Percentiles rank a stretch among this genome's conserved stretches.
These are phyloP conservation scores for Ochetophila trinervis DNA, from an alignment of 306 rosid species.

Conservation along the genomic window DNA sequence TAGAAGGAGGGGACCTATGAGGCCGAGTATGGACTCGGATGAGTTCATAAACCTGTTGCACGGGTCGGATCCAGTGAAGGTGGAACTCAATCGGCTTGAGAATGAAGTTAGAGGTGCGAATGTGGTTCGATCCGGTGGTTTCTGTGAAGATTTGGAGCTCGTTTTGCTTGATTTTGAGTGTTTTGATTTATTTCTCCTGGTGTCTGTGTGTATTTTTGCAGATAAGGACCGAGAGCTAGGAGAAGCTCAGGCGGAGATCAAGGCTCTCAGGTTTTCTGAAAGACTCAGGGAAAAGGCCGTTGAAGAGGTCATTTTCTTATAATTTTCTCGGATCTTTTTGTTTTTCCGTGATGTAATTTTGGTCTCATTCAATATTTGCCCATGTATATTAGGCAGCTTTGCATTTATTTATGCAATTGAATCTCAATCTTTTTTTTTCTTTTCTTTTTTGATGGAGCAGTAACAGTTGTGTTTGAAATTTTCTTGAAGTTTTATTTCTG, in stretches of 20 bases:
- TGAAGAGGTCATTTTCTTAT: slow-evolving; percentile 73
- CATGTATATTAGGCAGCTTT: not conserved
- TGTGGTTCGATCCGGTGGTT: slow-evolving; percentile 73
- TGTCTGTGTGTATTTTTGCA: slow-evolving; percentile 32
- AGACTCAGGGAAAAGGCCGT: slow-evolving; percentile 94
- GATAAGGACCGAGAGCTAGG: slow-evolving; percentile 94
- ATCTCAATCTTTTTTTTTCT: not conserved
- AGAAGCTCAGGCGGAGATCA: slow-evolving; percentile 97
- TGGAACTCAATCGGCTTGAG: slow-evolving; percentile 98
- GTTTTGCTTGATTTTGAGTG: slow-evolving; percentile 26
- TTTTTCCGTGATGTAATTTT: not conserved
- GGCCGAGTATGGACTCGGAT: slow-evolving; percentile 94
- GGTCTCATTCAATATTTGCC: not conserved
- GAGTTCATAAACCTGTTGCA: slow-evolving; percentile 85
- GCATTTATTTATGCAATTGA: not conserved
- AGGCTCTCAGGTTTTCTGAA: slow-evolving; percentile 82
- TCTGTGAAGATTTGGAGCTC: slow-evolving; percentile 31
- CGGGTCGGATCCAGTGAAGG: slow-evolving; percentile 99
- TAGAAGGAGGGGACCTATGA: slow-evolving; percentile 61
- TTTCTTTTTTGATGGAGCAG: not conserved
- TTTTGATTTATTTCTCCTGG: slow-evolving; percentile 18
- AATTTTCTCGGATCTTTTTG: not conserved
- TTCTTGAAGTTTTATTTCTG: not conserved
- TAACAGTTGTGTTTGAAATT: not conserved
- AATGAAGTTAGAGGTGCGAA: slow-evolving; percentile 97